Evolutionary conservation across 2,329 filamentous ascomycete genomes (phyloP).

Genomic region (Spiromastix sp.): DNA sequence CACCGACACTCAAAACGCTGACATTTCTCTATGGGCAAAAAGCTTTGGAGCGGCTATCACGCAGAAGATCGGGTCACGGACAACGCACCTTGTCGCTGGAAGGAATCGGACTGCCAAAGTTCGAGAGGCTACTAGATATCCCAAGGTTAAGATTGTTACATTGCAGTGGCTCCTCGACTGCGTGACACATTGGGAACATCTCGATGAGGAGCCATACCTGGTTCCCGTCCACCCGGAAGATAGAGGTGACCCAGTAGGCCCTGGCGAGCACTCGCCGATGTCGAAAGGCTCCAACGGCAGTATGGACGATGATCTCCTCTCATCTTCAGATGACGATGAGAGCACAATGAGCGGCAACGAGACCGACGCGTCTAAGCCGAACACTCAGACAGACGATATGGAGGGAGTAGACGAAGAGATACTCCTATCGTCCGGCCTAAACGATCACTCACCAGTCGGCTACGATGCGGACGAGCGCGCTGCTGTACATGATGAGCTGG

Average conservation of each 20-base stretch:
- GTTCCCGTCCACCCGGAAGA: constrained; percentile 66
- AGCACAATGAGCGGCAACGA: constrained; percentile 16
- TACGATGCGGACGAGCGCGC: constrained; percentile 55
- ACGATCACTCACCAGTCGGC: constrained; percentile 41
- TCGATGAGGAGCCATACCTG: constrained; percentile 71
- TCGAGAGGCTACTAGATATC: constrained; percentile 67
- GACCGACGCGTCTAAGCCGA: constrained; percentile 26
- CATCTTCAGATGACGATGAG: constrained; percentile 14
- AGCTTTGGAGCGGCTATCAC: constrained; percentile 63
- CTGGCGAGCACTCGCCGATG: constrained; percentile 19
- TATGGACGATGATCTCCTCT: constrained; percentile 9
- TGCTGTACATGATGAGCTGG: constrained; percentile 59
- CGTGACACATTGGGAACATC: constrained; percentile 69
- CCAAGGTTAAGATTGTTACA: constrained; percentile 80
- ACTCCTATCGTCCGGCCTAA: constrained; percentile 40
- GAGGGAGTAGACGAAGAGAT: constrained; percentile 37
- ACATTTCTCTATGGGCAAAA: constrained; percentile 77
- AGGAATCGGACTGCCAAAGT: constrained; percentile 80
- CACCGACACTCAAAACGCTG: constrained; percentile 66
- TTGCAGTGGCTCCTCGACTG: constrained; percentile 83
- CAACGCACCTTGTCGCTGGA: constrained; percentile 43
- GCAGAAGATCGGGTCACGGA: constrained; percentile 35
- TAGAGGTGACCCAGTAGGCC: constrained; percentile 32
- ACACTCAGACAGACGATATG: constrained; percentile 25
- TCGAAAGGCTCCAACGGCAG: constrained; percentile 5